A percentile compares a stretch with the other conserved stretches of the same genome.
phyloP scores from a whole-genome alignment of 2,329 filamentous ascomycete genomes.

The Aspergillus pseudoviridinutans region DNA sequence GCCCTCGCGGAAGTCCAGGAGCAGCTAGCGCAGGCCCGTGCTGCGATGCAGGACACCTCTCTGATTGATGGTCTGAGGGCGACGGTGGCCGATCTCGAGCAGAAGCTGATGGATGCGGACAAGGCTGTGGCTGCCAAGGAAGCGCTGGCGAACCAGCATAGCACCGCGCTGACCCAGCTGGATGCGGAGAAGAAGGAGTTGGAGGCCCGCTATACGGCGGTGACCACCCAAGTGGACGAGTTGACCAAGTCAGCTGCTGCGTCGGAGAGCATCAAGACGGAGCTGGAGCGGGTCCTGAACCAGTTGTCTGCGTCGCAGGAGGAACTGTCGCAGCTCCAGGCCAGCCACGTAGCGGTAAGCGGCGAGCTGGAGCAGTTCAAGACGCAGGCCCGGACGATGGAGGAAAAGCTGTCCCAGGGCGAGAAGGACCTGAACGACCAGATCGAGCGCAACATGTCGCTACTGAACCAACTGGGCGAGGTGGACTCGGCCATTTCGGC shows the following conservation, averaged over 20 bases:
- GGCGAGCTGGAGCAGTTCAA: slow-evolving; percentile 31
- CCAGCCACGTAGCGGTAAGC: slow-evolving; percentile 25
- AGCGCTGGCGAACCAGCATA: slow-evolving; percentile 40
- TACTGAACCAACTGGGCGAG: slow-evolving; percentile 37
- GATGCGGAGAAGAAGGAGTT: slow-evolving; percentile 43
- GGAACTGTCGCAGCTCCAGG: slow-evolving; percentile 29
- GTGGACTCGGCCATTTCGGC: slow-evolving; percentile 33
- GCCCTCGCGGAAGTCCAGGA: slow-evolving; percentile 30
- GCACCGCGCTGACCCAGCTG: slow-evolving; percentile 46
- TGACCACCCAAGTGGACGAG: slow-evolving; percentile 62
- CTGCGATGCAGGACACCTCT: slow-evolving; percentile 36
- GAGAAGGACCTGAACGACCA: slow-evolving; percentile 37
- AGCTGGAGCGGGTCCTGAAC: slow-evolving; percentile 63
- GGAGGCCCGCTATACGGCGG: slow-evolving; percentile 35
- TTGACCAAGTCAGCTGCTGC: slow-evolving; percentile 79
- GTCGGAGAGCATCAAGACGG: slow-evolving; percentile 67
- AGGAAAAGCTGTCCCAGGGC: slow-evolving; percentile 30
- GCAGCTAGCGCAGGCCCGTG: slow-evolving; percentile 33
- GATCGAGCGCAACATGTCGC: slow-evolving; percentile 40
- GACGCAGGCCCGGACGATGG: slow-evolving; percentile 26
- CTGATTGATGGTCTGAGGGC: slow-evolving; percentile 36
- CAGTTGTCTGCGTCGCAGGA: slow-evolving; percentile 32
- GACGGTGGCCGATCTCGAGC: slow-evolving; percentile 53
- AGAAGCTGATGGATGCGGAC: slow-evolving; percentile 58
- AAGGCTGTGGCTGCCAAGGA: slow-evolving; percentile 38